Conservation (phyloP, 1,139 yeast species). For the Diutina siamensis region DNA sequence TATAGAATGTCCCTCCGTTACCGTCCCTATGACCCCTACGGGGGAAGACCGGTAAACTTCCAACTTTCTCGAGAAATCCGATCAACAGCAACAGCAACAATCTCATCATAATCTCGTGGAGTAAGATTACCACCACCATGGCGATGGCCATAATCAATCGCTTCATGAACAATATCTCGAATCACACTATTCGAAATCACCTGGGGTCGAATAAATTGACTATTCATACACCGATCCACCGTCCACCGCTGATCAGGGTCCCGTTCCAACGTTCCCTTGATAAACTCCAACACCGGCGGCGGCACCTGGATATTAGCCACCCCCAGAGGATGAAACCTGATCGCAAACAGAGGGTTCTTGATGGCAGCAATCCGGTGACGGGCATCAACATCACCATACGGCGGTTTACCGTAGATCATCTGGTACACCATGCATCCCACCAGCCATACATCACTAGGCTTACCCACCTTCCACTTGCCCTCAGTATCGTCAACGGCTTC, state of each 20-base stretch:
- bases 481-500: conserved; percentile 62
- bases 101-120: conserved; percentile 29
- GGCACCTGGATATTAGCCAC: conserved; percentile 59
- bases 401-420: conserved; percentile 90
- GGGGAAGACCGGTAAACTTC: not conserved
- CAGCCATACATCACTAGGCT: conserved; percentile 96
- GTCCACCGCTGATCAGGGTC: conserved; percentile 65
- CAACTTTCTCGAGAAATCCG: conserved; percentile 27
- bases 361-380: conserved; percentile 76
- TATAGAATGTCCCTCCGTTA: too few species aligned
- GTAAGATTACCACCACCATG: conserved; percentile 24
- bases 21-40: too few species aligned
- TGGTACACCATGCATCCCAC: conserved; percentile 95
- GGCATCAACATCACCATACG: conserved; percentile 74
- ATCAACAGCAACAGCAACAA: conserved; percentile 29
- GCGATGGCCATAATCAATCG: conserved; percentile 55
- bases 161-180: conserved; percentile 62
- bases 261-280: conserved; percentile 61
- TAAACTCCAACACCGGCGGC: conserved; percentile 54
- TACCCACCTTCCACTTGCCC: conserved; percentile 79
- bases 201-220: conserved; percentile 62
- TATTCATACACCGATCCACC: conserved; percentile 42
- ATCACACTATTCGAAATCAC: conserved; percentile 58
- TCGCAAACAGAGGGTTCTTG: conserved; percentile 73
- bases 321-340: conserved; percentile 56